Conservation (phyloP, 495 filamentous ascomycete genomes). For the Aspergillus taichungensis region DNA sequence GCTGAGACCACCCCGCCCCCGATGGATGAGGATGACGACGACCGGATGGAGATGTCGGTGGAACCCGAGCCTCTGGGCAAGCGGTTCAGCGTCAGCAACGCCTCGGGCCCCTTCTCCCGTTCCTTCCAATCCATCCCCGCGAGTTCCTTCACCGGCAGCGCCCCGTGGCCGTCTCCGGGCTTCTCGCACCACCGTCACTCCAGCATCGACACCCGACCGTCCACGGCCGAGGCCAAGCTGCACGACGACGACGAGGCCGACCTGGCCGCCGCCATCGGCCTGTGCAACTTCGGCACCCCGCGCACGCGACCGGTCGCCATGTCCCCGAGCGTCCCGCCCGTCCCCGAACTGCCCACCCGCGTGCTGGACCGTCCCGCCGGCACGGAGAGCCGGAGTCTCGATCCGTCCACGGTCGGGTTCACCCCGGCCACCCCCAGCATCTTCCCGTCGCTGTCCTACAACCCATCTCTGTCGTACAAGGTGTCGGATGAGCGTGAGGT, state of each 20-base stretch:
- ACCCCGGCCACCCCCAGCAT: slow-evolving; percentile 27
- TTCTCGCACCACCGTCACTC: slow-evolving; percentile 41
- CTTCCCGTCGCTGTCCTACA: slow-evolving; percentile 33
- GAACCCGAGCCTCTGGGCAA: slow-evolving; percentile 28
- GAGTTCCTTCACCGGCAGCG: slow-evolving; percentile 39
- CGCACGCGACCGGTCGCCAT: slow-evolving; percentile 61
- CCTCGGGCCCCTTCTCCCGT: slow-evolving; percentile 58
- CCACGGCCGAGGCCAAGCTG: slow-evolving; percentile 49
- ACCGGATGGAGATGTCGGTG: slow-evolving; percentile 36
- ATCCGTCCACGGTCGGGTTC: slow-evolving; percentile 19
- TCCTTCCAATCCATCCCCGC: slow-evolving; percentile 76
- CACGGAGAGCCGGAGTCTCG: slow-evolving; percentile 17
- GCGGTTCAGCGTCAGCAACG: slow-evolving; percentile 48
- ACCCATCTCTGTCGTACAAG: slow-evolving; percentile 42
- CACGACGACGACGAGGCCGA: slow-evolving; percentile 52
- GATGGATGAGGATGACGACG: slow-evolving; percentile 37
- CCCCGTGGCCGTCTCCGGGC: slow-evolving; percentile 37
- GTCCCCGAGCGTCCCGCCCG: slow-evolving; percentile 71
- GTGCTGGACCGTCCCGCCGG: slow-evolving; percentile 28
- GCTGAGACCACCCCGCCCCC: slow-evolving; percentile 49
- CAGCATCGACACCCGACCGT: slow-evolving; percentile 56
- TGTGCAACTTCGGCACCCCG: slow-evolving; percentile 86
- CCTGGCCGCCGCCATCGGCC: slow-evolving; percentile 81
- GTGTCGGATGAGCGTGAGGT: slow-evolving; percentile 40
- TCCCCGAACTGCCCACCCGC: slow-evolving; percentile 68